Conservation (phyloP, 768 basidiomycete species). For the Pleurotus giganteus region DNA sequence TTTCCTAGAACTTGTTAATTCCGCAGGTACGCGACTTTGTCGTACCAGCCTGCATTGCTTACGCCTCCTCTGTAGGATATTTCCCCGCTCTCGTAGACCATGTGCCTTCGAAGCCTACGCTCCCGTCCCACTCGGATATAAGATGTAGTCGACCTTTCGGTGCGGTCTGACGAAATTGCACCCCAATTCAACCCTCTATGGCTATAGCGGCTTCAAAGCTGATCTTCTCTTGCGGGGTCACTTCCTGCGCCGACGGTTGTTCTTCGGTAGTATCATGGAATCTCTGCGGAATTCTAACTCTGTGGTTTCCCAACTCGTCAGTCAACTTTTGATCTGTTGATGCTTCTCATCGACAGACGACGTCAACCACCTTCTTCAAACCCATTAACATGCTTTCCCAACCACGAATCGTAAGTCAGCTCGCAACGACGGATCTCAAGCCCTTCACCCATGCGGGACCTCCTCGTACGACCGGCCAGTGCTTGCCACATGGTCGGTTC, state of each 20-base stretch:
- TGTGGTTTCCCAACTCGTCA: slow-evolving; percentile 1
- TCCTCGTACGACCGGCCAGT: not conserved
- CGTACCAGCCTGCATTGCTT: no score
- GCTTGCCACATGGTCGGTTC: not conserved
- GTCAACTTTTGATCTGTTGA: not conserved
- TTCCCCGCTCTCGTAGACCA: not conserved
- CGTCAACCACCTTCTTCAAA: not conserved
- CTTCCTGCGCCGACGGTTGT: slow-evolving; percentile 9
- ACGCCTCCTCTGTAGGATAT: no score
- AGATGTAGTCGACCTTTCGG: not conserved
- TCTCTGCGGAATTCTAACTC: slow-evolving; percentile 9
- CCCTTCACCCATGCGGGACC: not conserved
- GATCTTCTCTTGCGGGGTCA: slow-evolving; percentile 7
- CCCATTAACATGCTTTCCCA: not conserved
- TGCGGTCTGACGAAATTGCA: not conserved
- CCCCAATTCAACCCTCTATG: not conserved
- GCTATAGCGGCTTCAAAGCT: not conserved
- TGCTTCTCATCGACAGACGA: not conserved
- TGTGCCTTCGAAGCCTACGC: not conserved
- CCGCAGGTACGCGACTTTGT: no score
- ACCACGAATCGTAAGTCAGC: not conserved
- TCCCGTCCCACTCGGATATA: not conserved
- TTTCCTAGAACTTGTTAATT: no score
- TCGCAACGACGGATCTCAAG: not conserved
- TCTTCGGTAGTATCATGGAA: slow-evolving; percentile 14